Evolutionary conservation across 2,329 filamentous ascomycete genomes (phyloP).

Genomic region (Diaporthe vexans): DNA sequence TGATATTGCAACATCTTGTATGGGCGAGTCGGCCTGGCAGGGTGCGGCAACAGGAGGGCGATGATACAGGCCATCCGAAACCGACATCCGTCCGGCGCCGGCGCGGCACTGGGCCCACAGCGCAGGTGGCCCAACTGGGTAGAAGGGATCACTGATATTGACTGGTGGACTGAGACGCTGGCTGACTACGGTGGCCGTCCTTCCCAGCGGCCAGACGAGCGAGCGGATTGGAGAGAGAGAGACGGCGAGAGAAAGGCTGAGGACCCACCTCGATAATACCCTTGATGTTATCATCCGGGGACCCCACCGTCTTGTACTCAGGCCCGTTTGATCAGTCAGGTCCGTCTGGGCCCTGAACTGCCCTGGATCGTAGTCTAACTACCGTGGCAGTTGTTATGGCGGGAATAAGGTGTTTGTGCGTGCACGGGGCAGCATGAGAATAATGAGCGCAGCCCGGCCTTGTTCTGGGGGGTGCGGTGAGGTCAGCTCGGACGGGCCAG

Average conservation of each 20-base stretch:
- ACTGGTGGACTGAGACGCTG: constrained; percentile 1
- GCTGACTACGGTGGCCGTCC: not conserved
- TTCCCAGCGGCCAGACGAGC: not conserved
- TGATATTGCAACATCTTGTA: constrained; percentile 7
- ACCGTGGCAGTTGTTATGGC: not conserved
- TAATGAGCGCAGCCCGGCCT: constrained; percentile 14
- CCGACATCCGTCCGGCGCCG: constrained; percentile 4
- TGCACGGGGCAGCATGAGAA: not conserved
- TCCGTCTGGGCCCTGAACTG: not conserved
- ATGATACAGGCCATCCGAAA: constrained; percentile 29
- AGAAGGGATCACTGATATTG: not conserved
- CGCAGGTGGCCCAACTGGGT: constrained; percentile 3
- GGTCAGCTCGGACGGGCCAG: constrained; percentile 25
- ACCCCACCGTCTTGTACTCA: not conserved
- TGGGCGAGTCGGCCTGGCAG: not conserved
- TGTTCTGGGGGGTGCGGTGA: constrained; percentile 10
- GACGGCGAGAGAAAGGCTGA: not conserved
- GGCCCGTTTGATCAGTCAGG: not conserved
- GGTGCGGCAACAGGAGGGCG: constrained; percentile 18
- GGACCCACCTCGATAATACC: not conserved
- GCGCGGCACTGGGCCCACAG: not conserved
- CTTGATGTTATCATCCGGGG: not conserved
- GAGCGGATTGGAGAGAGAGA: not conserved
- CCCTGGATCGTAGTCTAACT: not conserved
- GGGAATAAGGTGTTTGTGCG: not conserved